Evolutionary conservation across 1,284 basidiomycete species (phyloP).

Genomic region (Earliella scabrosa): DNA sequence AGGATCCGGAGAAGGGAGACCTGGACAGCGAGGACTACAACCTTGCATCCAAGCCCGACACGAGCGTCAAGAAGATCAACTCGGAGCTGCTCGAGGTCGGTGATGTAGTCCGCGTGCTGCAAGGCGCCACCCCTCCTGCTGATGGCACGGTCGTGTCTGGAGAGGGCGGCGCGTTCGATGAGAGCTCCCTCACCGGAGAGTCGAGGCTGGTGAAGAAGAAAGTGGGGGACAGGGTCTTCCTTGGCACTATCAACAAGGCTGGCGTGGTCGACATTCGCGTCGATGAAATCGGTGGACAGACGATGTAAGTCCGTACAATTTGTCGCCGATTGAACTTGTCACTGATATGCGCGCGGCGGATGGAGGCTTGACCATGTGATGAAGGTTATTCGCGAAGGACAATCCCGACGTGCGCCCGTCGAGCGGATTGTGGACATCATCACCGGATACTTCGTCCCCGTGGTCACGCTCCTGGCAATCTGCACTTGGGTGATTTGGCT

Average conservation of each 20-base stretch:
- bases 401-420: conserved; percentile 75
- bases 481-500: conserved; percentile 79
- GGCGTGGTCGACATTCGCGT: conserved; percentile 64
- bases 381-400: conserved; percentile 76
- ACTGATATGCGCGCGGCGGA: not conserved
- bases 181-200: conserved; percentile 88
- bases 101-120: conserved; percentile 74
- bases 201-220: conserved; percentile 65
- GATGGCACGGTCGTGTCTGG: conserved; percentile 69
- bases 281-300: conserved; percentile 64
- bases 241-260: conserved; percentile 79
- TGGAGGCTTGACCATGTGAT: conserved; percentile 83
- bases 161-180: conserved; percentile 68
- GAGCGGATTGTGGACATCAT: conserved; percentile 78
- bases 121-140: conserved; percentile 75
- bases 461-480: conserved; percentile 72
- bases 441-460: conserved; percentile 81
- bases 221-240: conserved; percentile 67
- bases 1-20: conserved; percentile 53
- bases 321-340: not conserved
- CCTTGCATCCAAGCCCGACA: conserved; percentile 31
- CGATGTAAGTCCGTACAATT: conserved; percentile 57
- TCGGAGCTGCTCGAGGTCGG: conserved; percentile 75
- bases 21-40: conserved; percentile 28
- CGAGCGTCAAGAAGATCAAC: conserved; percentile 46